Percentiles rank a stretch among this genome's conserved stretches.
phyloP scores from a whole-genome alignment of 768 basidiomycete genomes.

The Kwoniella sp. region DNA sequence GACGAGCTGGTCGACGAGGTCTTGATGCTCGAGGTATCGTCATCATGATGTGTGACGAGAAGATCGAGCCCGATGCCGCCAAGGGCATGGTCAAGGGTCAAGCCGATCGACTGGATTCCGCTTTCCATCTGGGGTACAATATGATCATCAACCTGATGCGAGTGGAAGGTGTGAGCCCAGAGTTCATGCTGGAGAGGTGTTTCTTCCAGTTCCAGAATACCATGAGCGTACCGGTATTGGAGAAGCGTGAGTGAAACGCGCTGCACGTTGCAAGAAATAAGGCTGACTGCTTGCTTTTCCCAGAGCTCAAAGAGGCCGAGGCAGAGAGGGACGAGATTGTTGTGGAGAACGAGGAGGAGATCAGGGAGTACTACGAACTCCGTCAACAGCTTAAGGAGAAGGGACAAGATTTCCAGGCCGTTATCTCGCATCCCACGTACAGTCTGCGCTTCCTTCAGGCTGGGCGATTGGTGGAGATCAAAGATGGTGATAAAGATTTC shows the following conservation, averaged over 20 bases:
- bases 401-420: slow-evolving; percentile 80
- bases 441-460: slow-evolving; percentile 89
- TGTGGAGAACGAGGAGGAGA: slow-evolving; percentile 80
- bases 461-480: slow-evolving; percentile 88
- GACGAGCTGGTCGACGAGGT: slow-evolving; percentile 93
- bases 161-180: slow-evolving; percentile 96
- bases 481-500: slow-evolving; percentile 82
- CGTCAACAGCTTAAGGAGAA: slow-evolving; percentile 92
- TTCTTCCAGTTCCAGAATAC: slow-evolving; percentile 99
- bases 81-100: slow-evolving; percentile 98
- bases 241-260: slow-evolving; percentile 64
- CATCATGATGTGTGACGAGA: slow-evolving; percentile 99
- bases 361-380: slow-evolving; percentile 87
- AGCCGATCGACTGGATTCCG: slow-evolving; percentile 93
- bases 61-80: slow-evolving; percentile 85
- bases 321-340: slow-evolving; percentile 64
- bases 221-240: slow-evolving; percentile 72
- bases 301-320: slow-evolving; percentile 80
- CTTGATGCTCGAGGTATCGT: slow-evolving; percentile 98
- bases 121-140: slow-evolving; percentile 98
- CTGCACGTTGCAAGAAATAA: neutral
- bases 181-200: slow-evolving; percentile 95
- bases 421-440: slow-evolving; percentile 93
- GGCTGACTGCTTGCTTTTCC: no score
- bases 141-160: slow-evolving; percentile 99